These are phyloP conservation scores for Alternaria sp. DNA, from an alignment of 2,329 filamentous ascomycete genomes.

Conservation along the genomic window DNA sequence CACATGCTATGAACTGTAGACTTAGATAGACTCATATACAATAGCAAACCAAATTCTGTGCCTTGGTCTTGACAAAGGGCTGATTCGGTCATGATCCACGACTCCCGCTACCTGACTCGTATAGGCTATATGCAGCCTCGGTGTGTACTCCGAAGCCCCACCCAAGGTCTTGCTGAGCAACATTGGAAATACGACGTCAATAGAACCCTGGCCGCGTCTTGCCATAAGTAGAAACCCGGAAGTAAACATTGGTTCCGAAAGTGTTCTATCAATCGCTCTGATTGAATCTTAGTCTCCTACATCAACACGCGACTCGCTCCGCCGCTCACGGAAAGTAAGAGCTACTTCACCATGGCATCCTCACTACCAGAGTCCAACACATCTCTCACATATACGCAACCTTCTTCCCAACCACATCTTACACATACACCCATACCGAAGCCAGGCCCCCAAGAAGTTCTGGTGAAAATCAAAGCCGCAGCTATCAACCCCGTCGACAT, in stretches of 20 bases:
- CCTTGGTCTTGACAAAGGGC: neutral
- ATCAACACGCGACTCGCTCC: neutral
- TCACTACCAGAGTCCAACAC: slow-evolving; percentile 30
- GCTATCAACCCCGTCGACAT: slow-evolving; percentile 55
- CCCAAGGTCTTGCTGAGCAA: neutral
- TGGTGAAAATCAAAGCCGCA: slow-evolving; percentile 52
- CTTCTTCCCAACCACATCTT: slow-evolving; percentile 31
- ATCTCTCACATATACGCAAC: slow-evolving; percentile 35
- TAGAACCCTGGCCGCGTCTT: neutral
- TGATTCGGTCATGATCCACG: neutral
- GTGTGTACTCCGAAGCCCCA: neutral
- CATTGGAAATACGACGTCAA: slow-evolving; percentile 5
- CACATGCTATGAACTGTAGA: neutral
- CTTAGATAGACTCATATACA: neutral
- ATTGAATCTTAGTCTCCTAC: neutral
- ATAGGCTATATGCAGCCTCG: slow-evolving; percentile 10
- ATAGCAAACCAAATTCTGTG: neutral
- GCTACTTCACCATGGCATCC: neutral
- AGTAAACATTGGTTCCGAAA: neutral
- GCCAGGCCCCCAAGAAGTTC: slow-evolving; percentile 30
- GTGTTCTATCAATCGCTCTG: neutral
- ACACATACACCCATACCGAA: slow-evolving; percentile 21
- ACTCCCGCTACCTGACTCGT: slow-evolving; percentile 8
- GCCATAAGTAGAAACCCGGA: neutral
- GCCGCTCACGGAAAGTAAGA: neutral